Base-by-base conservation (phyloP, 2,329 filamentous ascomycete species). In the Fusarium stilboides region DNA sequence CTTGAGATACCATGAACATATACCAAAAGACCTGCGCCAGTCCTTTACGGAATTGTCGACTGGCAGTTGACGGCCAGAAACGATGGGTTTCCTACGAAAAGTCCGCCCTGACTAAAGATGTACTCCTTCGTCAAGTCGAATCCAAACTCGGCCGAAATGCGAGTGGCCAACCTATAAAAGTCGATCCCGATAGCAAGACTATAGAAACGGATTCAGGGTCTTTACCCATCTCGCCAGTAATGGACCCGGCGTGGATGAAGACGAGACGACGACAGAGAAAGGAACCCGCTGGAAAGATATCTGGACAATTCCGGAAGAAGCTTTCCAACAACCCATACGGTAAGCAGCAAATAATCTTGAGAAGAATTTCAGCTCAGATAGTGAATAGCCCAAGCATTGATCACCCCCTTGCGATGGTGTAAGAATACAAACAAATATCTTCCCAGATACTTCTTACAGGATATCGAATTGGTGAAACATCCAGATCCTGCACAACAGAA, bases 291-390 rank as follows among this genome's bases (percentile, higher is more conserved):
- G 78, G 60, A 57, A 77, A 67, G 31, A 72, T 75, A 0, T 70
- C 60, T 3, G 82, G 79, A 14, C 78, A 83, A 4, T 87, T 93
- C 62, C 87, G 90, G 73, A 83, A 81, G 58, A 85, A 87, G 61
- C 79, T 94, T 3, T 81, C 80, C 31, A 83, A 83, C 37, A 94
- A 92, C 68, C 83, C 89, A 4, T 93, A 87, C 70, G 91, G 90
- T 91, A 80, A 31, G 80, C 14, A 37, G n/a, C 15, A 17, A 17
- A 9, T 15, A 12, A 8, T 39, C 13, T 15, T 4, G 14, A 6
- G 17, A 17, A 19, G 19, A 14, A n/a, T 8, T 12, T 8, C 26
- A 15, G 28, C 57, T 63, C 51, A 50, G 40, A 22, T 39, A 54
- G 7, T 14, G 4, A 33, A 26, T 56, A 92, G 91, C 91, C 5